A percentile compares a stretch with the other conserved stretches of the same genome.
phyloP scores from a whole-genome alignment of 768 basidiomycete species.

The Tylopilus felleus region DNA sequence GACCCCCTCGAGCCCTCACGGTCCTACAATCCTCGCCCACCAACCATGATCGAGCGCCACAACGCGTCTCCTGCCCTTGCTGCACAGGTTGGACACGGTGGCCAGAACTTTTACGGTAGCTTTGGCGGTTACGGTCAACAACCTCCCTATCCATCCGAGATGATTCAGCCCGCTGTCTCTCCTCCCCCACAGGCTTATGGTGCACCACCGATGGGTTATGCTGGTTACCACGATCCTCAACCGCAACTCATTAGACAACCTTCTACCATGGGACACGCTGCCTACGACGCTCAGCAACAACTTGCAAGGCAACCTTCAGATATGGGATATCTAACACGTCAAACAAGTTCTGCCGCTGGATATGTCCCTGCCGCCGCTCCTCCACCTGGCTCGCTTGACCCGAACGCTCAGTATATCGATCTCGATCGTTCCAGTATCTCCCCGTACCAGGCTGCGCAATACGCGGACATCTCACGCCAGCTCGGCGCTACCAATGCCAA shows the following conservation, averaged over 20 bases:
- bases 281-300: conserved; percentile 29
- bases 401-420: conserved; percentile 53
- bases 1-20: conserved; percentile 43
- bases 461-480: conserved; percentile 62
- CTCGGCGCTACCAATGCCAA: conserved; percentile 38
- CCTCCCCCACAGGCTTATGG: conserved; percentile 24
- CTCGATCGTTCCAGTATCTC: conserved; percentile 66
- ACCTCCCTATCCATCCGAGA: conserved; percentile 17
- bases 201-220: conserved; percentile 16
- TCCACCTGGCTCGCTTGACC: conserved; percentile 18
- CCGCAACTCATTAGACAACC: conserved; percentile 23
- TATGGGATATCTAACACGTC: conserved; percentile 19
- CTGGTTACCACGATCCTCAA: conserved; percentile 27
- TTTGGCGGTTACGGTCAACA: conserved; percentile 28
- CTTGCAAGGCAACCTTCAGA: conserved; percentile 25
- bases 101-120: conserved; percentile 25
- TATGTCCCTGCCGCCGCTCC: conserved; percentile 6
- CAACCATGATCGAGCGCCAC: conserved; percentile 61
- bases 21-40: conserved; percentile 54
- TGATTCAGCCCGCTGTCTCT: conserved; percentile 7
- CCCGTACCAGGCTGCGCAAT: conserved; percentile 73
- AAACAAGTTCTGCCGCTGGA: conserved; percentile 15
- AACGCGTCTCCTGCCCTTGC: conserved; percentile 30
- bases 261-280: conserved; percentile 15
- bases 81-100: conserved; percentile 14